Conservation (phyloP, 495 filamentous ascomycete species). For the Gamarada debralockiae region DNA sequence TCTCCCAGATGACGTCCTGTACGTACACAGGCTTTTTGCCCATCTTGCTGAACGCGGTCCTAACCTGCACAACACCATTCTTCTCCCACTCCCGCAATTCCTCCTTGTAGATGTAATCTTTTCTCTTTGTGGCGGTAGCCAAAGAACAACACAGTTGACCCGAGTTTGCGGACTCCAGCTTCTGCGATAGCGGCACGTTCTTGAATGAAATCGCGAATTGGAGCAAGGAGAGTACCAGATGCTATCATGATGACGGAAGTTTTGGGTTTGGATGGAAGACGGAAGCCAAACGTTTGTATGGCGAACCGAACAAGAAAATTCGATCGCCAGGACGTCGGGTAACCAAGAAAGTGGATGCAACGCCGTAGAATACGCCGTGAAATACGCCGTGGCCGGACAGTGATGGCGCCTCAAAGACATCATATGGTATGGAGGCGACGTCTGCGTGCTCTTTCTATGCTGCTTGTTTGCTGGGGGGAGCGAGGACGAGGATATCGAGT, state of each 20-base stretch:
- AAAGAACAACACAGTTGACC: background rate
- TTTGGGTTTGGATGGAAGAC: background rate
- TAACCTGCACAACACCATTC: background rate
- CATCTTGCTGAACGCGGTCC: conserved; percentile 56
- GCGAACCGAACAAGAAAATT: background rate
- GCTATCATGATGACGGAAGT: conserved; percentile 75
- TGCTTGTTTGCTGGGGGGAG: background rate
- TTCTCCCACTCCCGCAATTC: background rate
- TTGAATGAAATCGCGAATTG: conserved; percentile 74
- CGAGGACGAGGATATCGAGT: background rate
- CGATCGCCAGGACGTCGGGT: background rate
- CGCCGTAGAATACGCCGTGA: too few relatives aligned
- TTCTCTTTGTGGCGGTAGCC: background rate
- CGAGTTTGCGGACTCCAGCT: background rate
- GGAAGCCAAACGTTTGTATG: background rate
- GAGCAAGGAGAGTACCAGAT: conserved; percentile 86
- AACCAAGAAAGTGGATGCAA: background rate
- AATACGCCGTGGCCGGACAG: background rate
- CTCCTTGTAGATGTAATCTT: background rate
- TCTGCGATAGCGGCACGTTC: conserved; percentile 40
- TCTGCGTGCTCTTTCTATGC: background rate
- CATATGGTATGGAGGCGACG: background rate
- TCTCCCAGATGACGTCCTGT: conserved; percentile 69
- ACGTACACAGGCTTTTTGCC: conserved; percentile 91
- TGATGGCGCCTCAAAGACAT: background rate